Evolutionary conservation across 2,329 filamentous ascomycete species (phyloP).

Genomic region (Pseudocercospora cruenta): DNA sequence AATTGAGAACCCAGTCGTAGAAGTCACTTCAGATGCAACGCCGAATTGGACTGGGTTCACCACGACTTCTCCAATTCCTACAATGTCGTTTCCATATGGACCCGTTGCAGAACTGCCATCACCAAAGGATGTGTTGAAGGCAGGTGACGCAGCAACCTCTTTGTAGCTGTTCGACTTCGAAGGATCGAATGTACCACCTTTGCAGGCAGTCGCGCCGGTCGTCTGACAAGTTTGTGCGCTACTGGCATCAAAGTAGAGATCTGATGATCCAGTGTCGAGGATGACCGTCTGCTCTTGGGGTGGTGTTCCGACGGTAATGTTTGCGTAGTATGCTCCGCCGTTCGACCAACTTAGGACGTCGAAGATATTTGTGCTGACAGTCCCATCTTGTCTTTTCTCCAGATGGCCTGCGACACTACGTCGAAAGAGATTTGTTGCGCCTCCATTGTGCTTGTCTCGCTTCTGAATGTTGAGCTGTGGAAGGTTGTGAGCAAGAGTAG

Average conservation of each 20-base stretch:
- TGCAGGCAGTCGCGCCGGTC: constrained; percentile 29
- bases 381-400: constrained; percentile 21
- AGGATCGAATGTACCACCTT: constrained; percentile 36
- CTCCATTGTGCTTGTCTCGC: constrained; percentile 30
- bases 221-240: constrained; percentile 30
- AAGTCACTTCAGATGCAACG: constrained; percentile 33
- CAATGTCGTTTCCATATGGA: constrained; percentile 34
- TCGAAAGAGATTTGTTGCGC: constrained; percentile 20
- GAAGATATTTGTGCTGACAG: constrained; percentile 36
- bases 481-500: constrained; percentile 25
- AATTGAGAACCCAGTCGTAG: constrained; percentile 35
- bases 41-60: constrained; percentile 38
- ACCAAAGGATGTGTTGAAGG: constrained; percentile 38
- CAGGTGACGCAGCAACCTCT: constrained; percentile 28
- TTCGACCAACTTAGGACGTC: constrained; percentile 37
- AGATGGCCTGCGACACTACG: constrained; percentile 17
- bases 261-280: constrained; percentile 41
- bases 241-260: constrained; percentile 39
- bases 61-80: constrained; percentile 36
- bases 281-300: constrained; percentile 38
- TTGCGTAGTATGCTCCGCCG: constrained; percentile 41
- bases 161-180: constrained; percentile 34
- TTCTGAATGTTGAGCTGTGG: constrained; percentile 34
- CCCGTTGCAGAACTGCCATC: constrained; percentile 34
- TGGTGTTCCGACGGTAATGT: constrained; percentile 40